Percentiles rank a stretch among this genome's conserved stretches.
Conservation (phyloP, 441 rosid species). For the Bocquillonia castaneifolia region DNA sequence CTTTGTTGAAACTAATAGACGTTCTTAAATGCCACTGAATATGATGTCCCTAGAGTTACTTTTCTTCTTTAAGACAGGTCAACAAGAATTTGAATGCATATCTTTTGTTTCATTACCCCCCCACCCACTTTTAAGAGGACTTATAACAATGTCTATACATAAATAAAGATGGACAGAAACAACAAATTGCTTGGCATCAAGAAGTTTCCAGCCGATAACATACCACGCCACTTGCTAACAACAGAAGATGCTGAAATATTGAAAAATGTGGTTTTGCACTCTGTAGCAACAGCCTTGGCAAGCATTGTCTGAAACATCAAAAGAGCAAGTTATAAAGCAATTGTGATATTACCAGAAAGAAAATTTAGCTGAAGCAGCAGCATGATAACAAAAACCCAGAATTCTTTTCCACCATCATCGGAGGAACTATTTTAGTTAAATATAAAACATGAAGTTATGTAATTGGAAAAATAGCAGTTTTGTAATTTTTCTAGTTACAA, state of each 20-base stretch:
- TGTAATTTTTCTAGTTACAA: neutral
- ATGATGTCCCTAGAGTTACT: neutral
- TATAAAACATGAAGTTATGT: neutral
- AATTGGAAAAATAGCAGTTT: neutral
- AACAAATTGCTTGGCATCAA: neutral
- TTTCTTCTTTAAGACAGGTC: neutral
- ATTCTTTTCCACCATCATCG: neutral
- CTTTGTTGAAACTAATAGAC: neutral
- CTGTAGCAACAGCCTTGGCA: slow-evolving; percentile 97
- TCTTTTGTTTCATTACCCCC: neutral
- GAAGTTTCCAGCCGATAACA: slow-evolving; percentile 18
- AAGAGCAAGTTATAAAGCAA: slow-evolving; percentile 7
- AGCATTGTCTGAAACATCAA: slow-evolving; percentile 80
- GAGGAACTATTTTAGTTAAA: neutral
- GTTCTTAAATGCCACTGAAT: neutral
- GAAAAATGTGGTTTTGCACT: slow-evolving; percentile 97
- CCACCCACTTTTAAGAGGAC: neutral
- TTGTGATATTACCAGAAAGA: neutral
- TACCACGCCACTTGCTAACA: slow-evolving; percentile 99
- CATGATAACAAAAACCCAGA: neutral
- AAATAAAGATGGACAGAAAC: neutral
- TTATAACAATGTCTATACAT: neutral
- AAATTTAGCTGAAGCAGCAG: slow-evolving; percentile 7
- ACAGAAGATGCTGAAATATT: slow-evolving; percentile 97
- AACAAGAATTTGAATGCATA: neutral